A percentile compares a stretch with the other conserved stretches of the same genome.
phyloP scores from a whole-genome alignment of 306 rosid genomes.

The Albizia julibrissin region DNA sequence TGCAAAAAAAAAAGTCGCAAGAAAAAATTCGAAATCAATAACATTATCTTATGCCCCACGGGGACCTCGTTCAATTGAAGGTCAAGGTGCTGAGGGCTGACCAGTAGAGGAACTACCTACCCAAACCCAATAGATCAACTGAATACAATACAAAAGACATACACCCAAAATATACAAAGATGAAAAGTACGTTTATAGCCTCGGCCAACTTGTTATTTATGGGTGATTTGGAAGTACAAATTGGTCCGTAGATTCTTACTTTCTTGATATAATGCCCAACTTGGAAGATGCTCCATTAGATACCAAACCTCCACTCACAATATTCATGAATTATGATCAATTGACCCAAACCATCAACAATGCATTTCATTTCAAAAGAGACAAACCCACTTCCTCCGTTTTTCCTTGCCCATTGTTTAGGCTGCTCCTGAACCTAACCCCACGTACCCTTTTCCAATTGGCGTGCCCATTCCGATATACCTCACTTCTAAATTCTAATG shows the following conservation, averaged over 20 bases:
- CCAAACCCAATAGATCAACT: not conserved
- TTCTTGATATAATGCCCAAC: conserved; percentile 18
- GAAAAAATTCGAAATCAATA: not conserved
- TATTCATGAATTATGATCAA: conserved; percentile 5
- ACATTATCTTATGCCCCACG: not conserved
- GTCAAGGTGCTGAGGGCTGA: not conserved
- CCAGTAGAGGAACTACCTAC: not conserved
- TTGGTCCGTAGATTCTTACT: conserved; percentile 14
- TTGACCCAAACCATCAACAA: not conserved
- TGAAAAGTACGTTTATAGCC: not conserved
- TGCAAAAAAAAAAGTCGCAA: not conserved
- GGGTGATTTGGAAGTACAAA: not conserved
- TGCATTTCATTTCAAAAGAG: not conserved
- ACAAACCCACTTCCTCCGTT: not conserved
- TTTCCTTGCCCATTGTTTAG: not conserved
- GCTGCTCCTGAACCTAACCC: not conserved
- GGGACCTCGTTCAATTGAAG: not conserved
- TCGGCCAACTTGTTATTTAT: not conserved
- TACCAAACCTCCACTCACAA: not conserved
- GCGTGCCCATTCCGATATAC: not conserved
- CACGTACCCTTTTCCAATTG: not conserved
- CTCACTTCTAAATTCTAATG: not conserved
- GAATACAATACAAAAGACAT: not conserved
- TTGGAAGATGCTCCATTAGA: conserved; percentile 32
- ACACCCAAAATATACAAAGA: not conserved